Evolutionary conservation across 805 yeast genomes (phyloP).

Genomic region (Peterozyma xylosa): DNA sequence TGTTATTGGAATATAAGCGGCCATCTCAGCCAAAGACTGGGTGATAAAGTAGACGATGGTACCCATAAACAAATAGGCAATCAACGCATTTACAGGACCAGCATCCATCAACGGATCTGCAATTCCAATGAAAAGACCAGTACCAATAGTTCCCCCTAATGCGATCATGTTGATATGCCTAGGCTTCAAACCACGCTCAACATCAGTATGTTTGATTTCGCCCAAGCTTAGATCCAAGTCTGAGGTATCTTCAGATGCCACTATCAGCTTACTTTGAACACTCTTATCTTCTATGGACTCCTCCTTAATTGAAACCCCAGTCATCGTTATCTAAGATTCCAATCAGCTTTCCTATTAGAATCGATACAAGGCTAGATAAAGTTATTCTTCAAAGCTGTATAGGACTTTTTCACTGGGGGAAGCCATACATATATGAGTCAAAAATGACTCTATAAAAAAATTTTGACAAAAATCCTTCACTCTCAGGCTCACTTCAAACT

Average conservation of each 20-base stretch:
- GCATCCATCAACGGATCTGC: constrained; percentile 51
- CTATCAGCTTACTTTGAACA: neutral
- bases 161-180: constrained; percentile 71
- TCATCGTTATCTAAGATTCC: no score
- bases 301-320: neutral
- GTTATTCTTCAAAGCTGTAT: no score
- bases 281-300: neutral
- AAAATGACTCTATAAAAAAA: no score
- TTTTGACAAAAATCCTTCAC: no score
- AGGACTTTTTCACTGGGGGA: no score
- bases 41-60: constrained; percentile 53
- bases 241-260: neutral
- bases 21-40: constrained; percentile 60
- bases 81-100: constrained; percentile 58
- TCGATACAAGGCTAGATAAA: no score
- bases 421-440: no score
- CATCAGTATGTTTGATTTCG: constrained; percentile 29
- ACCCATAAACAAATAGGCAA: constrained; percentile 56
- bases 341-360: neutral
- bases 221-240: constrained; percentile 1
- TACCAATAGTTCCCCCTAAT: constrained; percentile 69
- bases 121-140: constrained; percentile 67
- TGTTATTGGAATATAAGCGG: constrained; percentile 33
- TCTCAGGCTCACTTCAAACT: no score
- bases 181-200: constrained; percentile 50